phyloP scores from a whole-genome alignment of 805 yeast species.

The Saturnispora halmiae region DNA sequence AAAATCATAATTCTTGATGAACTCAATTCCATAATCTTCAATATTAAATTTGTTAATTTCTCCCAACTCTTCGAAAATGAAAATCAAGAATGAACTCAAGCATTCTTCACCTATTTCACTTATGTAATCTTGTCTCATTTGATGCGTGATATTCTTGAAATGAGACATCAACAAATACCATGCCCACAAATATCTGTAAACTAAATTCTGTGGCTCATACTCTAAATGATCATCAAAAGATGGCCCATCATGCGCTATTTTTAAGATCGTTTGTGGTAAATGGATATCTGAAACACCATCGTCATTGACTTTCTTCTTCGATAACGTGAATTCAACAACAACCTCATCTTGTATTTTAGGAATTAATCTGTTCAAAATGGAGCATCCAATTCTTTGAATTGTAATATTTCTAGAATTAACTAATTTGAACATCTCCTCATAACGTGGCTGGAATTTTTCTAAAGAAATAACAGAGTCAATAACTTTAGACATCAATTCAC shows the following conservation, averaged over 20 bases:
- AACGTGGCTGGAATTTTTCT: conserved; percentile 27
- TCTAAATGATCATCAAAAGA: conserved; percentile 34
- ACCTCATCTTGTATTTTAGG: conserved; percentile 44
- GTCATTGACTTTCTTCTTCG: conserved; percentile 30
- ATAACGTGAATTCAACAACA: conserved; percentile 54
- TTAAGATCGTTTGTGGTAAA: conserved; percentile 36
- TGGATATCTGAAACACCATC: conserved; percentile 26
- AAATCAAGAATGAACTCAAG: conserved; percentile 43
- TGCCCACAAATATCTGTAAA: conserved; percentile 47
- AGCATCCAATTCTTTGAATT: conserved; percentile 38
- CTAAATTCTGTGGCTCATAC: conserved; percentile 29
- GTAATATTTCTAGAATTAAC: conserved; percentile 22
- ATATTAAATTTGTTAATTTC: conserved; percentile 27
- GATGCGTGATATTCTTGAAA: conserved; percentile 56
- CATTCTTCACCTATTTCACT: conserved; percentile 45
- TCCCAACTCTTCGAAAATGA: conserved; percentile 42
- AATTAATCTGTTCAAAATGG: conserved; percentile 34
- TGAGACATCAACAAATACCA: conserved; percentile 59
- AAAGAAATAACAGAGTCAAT: conserved; percentile 22
- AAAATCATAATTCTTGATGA: conserved; percentile 22
- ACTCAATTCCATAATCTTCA: conserved; percentile 18
- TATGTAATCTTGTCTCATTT: conserved; percentile 52
- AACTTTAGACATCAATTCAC: conserved; percentile 26
- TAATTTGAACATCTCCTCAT: conserved; percentile 30
- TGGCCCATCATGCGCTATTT: conserved; percentile 25